A percentile compares a stretch with the other conserved stretches of the same genome.
These are phyloP conservation scores for Vigna angularis DNA, from an alignment of 306 rosid genomes.

Conservation along the genomic window DNA sequence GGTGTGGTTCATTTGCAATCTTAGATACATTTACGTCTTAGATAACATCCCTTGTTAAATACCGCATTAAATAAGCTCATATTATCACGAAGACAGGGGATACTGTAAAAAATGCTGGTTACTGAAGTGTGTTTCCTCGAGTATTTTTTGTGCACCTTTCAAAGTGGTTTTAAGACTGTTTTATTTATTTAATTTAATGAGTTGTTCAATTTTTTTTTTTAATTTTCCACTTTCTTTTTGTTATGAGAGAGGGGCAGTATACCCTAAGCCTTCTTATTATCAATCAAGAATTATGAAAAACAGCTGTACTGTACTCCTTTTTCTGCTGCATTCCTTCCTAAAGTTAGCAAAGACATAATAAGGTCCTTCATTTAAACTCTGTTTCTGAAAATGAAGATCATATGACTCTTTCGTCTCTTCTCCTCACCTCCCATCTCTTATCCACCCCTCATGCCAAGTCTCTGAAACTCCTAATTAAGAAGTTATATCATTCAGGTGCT, in stretches of 20 bases:
- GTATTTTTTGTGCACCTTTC: background rate
- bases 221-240: background rate
- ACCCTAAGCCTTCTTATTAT: slow-evolving; percentile 12
- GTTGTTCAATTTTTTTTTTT: slow-evolving; percentile 7
- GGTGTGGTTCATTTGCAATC: slow-evolving; percentile 58
- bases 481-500: slow-evolving; percentile 97
- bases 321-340: slow-evolving; percentile 15
- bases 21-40: background rate
- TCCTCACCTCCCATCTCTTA: slow-evolving; percentile 23
- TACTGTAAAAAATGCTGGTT: slow-evolving; percentile 13
- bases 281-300: slow-evolving; percentile 22
- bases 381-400: slow-evolving; percentile 36
- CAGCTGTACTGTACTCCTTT: background rate
- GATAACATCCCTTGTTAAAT: slow-evolving; percentile 12
- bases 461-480: slow-evolving; percentile 80
- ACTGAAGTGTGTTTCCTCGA: slow-evolving; percentile 23
- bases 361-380: slow-evolving; percentile 30
- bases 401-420: slow-evolving; percentile 20
- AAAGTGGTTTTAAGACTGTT: background rate
- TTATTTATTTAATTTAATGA: background rate
- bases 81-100: slow-evolving; percentile 28
- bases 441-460: slow-evolving; percentile 40
- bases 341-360: slow-evolving; percentile 9
- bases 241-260: background rate
- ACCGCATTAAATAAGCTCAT: slow-evolving; percentile 1